These are phyloP conservation scores for Rhodotorula kratochvilovae DNA, from an alignment of 768 basidiomycete species.

Conservation along the genomic window DNA sequence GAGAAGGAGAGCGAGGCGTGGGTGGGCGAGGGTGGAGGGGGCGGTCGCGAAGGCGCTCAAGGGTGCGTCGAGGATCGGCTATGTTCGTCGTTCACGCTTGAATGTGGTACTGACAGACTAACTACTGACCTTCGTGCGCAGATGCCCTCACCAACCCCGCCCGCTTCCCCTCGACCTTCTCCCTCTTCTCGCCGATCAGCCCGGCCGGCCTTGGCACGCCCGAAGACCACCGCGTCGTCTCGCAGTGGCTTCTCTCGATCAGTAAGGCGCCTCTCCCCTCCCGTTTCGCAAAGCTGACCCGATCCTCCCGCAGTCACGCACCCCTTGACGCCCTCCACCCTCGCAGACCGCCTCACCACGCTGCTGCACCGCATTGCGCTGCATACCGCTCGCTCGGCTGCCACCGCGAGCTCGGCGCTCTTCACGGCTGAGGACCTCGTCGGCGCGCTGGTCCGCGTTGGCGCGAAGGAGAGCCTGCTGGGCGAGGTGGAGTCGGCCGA, in stretches of 20 bases:
- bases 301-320: slow-evolving; percentile 1
- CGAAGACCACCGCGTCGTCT: not conserved
- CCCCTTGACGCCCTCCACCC: not conserved
- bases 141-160: not conserved
- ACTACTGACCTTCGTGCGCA: not conserved
- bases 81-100: too few relatives aligned
- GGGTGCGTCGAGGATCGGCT: not conserved
- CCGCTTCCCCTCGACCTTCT: not conserved
- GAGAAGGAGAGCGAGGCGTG: not conserved
- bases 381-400: not conserved
- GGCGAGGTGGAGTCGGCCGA: too few relatives aligned
- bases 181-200: not conserved
- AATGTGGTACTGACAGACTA: not conserved
- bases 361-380: slow-evolving; percentile 6
- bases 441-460: not conserved
- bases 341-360: not conserved
- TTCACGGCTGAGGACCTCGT: not conserved
- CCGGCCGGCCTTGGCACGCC: not conserved
- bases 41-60: slow-evolving; percentile 3
- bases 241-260: not conserved
- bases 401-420: not conserved
- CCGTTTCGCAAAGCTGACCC: not conserved
- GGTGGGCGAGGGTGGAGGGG: slow-evolving; percentile 19
- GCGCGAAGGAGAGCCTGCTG: not conserved
- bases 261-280: not conserved